Conservation (phyloP, 257 asterid species). For the Petunia secreta region DNA sequence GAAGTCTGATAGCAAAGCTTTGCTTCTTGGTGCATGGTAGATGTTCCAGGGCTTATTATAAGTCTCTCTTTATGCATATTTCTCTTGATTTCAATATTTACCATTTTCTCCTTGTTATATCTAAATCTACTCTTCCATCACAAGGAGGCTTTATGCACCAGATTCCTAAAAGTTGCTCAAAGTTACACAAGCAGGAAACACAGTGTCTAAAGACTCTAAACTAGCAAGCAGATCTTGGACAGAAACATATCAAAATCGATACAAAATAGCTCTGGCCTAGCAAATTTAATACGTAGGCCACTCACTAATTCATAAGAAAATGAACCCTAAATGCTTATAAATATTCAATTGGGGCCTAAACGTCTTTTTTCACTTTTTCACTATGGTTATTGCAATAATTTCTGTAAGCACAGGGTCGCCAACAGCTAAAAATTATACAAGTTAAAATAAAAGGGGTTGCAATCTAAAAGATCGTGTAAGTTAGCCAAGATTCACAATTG, state of each 20-base stretch:
- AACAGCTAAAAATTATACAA: neutral
- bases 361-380: neutral
- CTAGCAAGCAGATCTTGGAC: neutral
- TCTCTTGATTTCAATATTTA: too few relatives aligned
- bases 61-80: neutral
- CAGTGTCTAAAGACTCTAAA: neutral
- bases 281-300: neutral
- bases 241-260: neutral
- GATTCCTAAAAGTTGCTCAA: neutral
- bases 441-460: neutral
- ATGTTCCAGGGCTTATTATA: neutral
- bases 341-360: neutral
- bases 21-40: neutral
- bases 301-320: neutral
- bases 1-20: slow-evolving; percentile 12
- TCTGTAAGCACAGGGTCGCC: neutral
- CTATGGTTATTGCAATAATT: neutral
- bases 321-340: neutral
- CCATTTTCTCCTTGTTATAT: too few relatives aligned
- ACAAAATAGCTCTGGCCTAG: slow-evolving; percentile 2
- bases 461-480: neutral
- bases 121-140: too few relatives aligned
- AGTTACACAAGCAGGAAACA: neutral
- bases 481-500: neutral
- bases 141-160: neutral